A percentile compares a stretch with the other conserved stretches of the same genome.
phyloP scores from a whole-genome alignment of 306 rosid species.

The Arachis hypogaea region DNA sequence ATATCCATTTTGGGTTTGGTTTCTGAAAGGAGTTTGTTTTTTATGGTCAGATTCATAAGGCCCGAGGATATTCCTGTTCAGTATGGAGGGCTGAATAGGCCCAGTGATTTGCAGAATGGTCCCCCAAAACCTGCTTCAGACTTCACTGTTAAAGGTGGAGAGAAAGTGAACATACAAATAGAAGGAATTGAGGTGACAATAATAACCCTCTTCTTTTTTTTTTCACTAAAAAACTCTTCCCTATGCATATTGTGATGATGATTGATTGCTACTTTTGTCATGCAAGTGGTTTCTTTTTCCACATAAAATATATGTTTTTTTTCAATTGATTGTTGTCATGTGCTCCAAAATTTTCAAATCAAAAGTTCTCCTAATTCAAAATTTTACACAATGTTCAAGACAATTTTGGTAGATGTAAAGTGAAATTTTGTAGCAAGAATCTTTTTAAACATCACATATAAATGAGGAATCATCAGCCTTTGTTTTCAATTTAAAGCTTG shows the following conservation, averaged over 20 bases:
- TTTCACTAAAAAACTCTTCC: slow-evolving; percentile 1
- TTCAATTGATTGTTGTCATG: neutral
- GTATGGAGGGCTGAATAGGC: slow-evolving; percentile 87
- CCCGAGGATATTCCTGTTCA: slow-evolving; percentile 93
- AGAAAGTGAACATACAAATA: slow-evolving; percentile 93
- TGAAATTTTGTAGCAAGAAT: too few species aligned
- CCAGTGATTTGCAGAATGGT: slow-evolving; percentile 75
- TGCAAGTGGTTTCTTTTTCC: slow-evolving; percentile 31
- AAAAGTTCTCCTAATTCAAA: too few species aligned
- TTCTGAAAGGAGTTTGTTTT: slow-evolving; percentile 30
- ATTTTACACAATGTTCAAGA: too few species aligned
- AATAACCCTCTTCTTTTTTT: slow-evolving; percentile 18
- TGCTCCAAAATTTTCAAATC: too few species aligned
- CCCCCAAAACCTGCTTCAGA: slow-evolving; percentile 97
- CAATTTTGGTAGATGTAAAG: too few species aligned
- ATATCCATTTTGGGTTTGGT: slow-evolving; percentile 23
- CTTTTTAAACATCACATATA: too few species aligned
- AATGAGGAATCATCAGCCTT: neutral
- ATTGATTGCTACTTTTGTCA: slow-evolving; percentile 20
- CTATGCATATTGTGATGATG: neutral
- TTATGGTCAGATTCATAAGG: slow-evolving; percentile 69
- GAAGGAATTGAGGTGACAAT: slow-evolving; percentile 93
- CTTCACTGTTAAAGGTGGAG: slow-evolving; percentile 96
- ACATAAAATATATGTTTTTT: neutral
- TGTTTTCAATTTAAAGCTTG: slow-evolving; percentile 2